A percentile compares a stretch with the other conserved stretches of the same genome.
Conservation (phyloP, 1,284 basidiomycete genomes). For the Trametes sp. region DNA sequence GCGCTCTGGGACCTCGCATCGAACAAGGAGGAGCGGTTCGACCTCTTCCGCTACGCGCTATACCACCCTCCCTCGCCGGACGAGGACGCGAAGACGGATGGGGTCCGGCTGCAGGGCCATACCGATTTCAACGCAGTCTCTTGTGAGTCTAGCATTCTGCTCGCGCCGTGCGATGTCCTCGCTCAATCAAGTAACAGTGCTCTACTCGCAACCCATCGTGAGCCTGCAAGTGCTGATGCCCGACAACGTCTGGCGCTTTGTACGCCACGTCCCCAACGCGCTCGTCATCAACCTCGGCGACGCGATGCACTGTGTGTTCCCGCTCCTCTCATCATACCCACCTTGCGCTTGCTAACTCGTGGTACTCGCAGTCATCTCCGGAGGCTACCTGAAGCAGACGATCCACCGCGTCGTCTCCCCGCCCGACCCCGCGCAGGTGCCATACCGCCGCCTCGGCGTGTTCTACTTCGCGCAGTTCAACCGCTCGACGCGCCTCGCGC, state of each 20-base stretch:
- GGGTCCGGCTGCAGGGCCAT: slow-evolving; percentile 21
- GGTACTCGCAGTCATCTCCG: slow-evolving; percentile 45
- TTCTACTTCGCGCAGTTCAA: slow-evolving; percentile 26
- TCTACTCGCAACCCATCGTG: slow-evolving; percentile 54
- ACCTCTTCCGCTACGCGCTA: slow-evolving; percentile 19
- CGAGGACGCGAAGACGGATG: slow-evolving; percentile 19
- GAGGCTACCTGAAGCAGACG: slow-evolving; percentile 52
- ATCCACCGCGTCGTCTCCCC: slow-evolving; percentile 48
- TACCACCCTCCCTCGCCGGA: slow-evolving; percentile 20
- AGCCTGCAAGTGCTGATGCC: slow-evolving; percentile 57
- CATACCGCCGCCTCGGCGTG: slow-evolving; percentile 19
- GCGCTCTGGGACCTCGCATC: slow-evolving; percentile 18
- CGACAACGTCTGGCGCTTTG: slow-evolving; percentile 56
- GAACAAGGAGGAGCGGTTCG: slow-evolving; percentile 13
- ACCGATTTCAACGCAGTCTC: slow-evolving; percentile 21
- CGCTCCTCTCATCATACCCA: background rate
- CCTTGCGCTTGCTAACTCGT: too few relatives aligned
- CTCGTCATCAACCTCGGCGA: slow-evolving; percentile 57
- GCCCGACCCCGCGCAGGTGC: slow-evolving; percentile 15
- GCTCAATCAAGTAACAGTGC: too few relatives aligned
- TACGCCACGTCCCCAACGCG: slow-evolving; percentile 48
- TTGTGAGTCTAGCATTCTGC: slow-evolving; percentile 1
- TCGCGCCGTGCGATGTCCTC: background rate
- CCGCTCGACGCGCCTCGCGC: slow-evolving; percentile 22
- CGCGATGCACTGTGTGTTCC: slow-evolving; percentile 43